Conservation (phyloP, 1,284 basidiomycete species). For the Abortiporus biennis region DNA sequence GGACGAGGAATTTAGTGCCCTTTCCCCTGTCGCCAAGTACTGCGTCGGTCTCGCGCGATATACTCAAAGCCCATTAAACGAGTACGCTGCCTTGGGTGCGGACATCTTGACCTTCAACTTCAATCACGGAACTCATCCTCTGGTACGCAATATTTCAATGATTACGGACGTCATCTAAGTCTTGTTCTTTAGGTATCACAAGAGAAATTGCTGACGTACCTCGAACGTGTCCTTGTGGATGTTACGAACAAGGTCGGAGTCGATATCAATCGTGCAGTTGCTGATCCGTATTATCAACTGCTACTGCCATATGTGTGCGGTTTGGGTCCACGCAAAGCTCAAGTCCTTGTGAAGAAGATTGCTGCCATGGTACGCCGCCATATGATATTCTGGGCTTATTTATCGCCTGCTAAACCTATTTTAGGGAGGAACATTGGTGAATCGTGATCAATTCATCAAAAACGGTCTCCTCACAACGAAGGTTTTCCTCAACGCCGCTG, state of each 20-base stretch:
- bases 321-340: conserved; percentile 92
- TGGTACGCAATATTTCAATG: conserved; percentile 31
- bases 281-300: conserved; percentile 82
- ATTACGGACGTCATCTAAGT: conserved; percentile 3
- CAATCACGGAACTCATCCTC: conserved; percentile 84
- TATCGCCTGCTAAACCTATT: conserved; percentile 13
- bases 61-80: conserved; percentile 90
- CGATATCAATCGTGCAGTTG: conserved; percentile 90
- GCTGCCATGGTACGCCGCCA: conserved; percentile 48
- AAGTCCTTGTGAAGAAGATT: conserved; percentile 81
- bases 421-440: conserved; percentile 79
- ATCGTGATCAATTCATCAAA: conserved; percentile 83
- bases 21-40: conserved; percentile 84
- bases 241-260: conserved; percentile 90
- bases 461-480: conserved; percentile 76
- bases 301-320: conserved; percentile 91
- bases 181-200: conserved; percentile 57
- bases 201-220: conserved; percentile 77
- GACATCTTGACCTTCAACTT: conserved; percentile 81
- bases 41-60: conserved; percentile 94
- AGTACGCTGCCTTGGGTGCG: conserved; percentile 81
- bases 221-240: conserved; percentile 89
- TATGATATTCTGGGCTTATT: too few relatives aligned
- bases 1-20: conserved; percentile 77
- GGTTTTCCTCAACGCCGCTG: conserved; percentile 87